Evolutionary conservation across 1,139 yeast species (phyloP).

Genomic region (Suhomyces bokatorum): DNA sequence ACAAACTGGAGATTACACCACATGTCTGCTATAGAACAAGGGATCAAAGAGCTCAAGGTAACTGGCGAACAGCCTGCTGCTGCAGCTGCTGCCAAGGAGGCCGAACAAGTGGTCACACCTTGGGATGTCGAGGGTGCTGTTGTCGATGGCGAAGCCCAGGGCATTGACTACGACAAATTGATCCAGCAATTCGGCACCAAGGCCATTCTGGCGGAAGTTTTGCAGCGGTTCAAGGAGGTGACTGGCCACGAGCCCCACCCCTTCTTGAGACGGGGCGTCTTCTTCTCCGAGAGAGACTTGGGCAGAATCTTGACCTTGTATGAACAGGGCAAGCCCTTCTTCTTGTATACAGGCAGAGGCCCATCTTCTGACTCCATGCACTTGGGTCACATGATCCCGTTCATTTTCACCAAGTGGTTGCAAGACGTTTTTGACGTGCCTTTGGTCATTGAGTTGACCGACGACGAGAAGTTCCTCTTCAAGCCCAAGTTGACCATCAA

Average conservation of each 20-base stretch:
- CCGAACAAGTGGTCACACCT: conserved; percentile 81
- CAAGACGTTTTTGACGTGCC: conserved; percentile 98
- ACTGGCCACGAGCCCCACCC: conserved; percentile 96
- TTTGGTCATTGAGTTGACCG: conserved; percentile 92
- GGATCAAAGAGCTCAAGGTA: conserved; percentile 27
- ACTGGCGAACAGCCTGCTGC: conserved; percentile 12
- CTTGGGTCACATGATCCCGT: conserved; percentile 96
- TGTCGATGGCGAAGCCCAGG: conserved; percentile 86
- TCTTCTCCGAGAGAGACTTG: conserved; percentile 92
- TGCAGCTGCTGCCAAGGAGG: conserved; percentile 22
- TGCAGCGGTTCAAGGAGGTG: conserved; percentile 70
- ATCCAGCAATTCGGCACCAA: conserved; percentile 87
- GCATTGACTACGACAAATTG: conserved; percentile 86
- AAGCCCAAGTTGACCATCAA: conserved; percentile 86
- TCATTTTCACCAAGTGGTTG: conserved; percentile 93
- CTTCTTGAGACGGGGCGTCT: conserved; percentile 84
- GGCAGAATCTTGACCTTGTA: conserved; percentile 76
- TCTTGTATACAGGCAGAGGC: conserved; percentile 96
- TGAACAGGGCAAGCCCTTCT: conserved; percentile 94
- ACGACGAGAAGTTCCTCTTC: conserved; percentile 95
- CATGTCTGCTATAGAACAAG: conserved; percentile 19
- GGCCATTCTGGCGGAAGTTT: conserved; percentile 66
- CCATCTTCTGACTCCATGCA: conserved; percentile 96
- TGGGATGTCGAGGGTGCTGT: conserved; percentile 95
- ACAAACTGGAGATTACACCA: neutral